Conservation (phyloP, 2,329 filamentous ascomycete genomes). For the Xylaria sp. region DNA sequence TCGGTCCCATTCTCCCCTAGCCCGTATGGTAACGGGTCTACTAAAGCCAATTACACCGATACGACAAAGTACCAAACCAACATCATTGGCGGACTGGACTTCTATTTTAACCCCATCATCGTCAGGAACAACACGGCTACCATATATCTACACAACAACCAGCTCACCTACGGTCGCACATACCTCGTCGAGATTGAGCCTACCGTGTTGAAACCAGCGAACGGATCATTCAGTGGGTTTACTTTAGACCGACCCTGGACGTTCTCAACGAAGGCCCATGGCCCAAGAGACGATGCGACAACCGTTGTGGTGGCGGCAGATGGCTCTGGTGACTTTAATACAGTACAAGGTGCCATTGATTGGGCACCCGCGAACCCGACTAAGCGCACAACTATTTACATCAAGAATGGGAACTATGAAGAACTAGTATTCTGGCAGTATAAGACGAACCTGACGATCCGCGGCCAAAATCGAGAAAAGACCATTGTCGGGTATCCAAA, state of each 20-base stretch:
- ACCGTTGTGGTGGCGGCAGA: slow-evolving; percentile 29
- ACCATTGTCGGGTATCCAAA: slow-evolving; percentile 34
- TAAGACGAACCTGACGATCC: slow-evolving; percentile 31
- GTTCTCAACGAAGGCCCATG: slow-evolving; percentile 29
- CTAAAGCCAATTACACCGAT: slow-evolving; percentile 32
- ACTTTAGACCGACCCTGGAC: slow-evolving; percentile 26
- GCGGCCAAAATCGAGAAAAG: slow-evolving; percentile 22
- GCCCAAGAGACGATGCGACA: slow-evolving; percentile 16
- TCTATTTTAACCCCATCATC: slow-evolving; percentile 36
- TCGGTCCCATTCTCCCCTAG: slow-evolving; percentile 34
- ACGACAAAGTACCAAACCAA: slow-evolving; percentile 37
- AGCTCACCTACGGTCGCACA: slow-evolving; percentile 31
- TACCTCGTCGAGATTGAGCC: slow-evolving; percentile 33
- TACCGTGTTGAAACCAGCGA: slow-evolving; percentile 9
- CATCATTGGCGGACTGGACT: slow-evolving; percentile 36
- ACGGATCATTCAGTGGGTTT: slow-evolving; percentile 28
- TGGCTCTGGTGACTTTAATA: slow-evolving; percentile 34
- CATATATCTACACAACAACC: slow-evolving; percentile 35
- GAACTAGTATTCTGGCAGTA: slow-evolving; percentile 36
- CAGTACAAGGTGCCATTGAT: slow-evolving; percentile 33
- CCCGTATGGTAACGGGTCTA: slow-evolving; percentile 33
- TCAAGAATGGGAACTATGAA: slow-evolving; percentile 33
- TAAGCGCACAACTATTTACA: slow-evolving; percentile 28
- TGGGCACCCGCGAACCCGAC: slow-evolving; percentile 33
- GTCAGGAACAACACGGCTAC: slow-evolving; percentile 30